Percentiles rank a stretch among this genome's conserved stretches.
phyloP scores from a whole-genome alignment of 2,329 filamentous ascomycete species.

The Cladosporium sp. region DNA sequence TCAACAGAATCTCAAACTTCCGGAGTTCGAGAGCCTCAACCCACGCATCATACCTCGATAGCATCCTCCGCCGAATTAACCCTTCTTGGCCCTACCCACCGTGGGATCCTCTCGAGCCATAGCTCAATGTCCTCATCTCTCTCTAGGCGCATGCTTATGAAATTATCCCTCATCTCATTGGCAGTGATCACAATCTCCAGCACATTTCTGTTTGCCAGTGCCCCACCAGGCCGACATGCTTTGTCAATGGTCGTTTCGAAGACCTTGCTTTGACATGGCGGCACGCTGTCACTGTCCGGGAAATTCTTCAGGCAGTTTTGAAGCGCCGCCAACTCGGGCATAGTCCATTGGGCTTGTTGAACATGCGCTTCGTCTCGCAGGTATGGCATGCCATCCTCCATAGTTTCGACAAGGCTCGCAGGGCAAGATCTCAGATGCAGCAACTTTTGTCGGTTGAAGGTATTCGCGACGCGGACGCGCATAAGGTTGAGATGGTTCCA shows the following conservation, averaged over 20 bases:
- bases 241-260: conserved; percentile 24
- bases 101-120: conserved; percentile 26
- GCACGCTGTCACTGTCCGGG: conserved; percentile 13
- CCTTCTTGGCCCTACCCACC: conserved; percentile 14
- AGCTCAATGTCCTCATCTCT: conserved; percentile 17
- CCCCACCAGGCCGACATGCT: conserved; percentile 20
- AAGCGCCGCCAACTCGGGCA: conserved; percentile 31
- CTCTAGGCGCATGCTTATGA: conserved; percentile 13
- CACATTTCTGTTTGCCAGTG: conserved; percentile 26
- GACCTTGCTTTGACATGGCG: conserved; percentile 13
- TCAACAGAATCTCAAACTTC: no score
- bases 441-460: conserved; percentile 16
- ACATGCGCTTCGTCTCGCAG: conserved; percentile 24
- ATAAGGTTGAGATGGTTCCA: conserved; percentile 25
- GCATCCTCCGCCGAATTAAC: no score
- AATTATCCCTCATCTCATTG: conserved; percentile 19
- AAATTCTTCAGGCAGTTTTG: conserved; percentile 20
- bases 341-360: conserved; percentile 28
- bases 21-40: no score
- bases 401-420: conserved; percentile 22
- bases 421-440: conserved; percentile 19
- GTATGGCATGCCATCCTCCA: conserved; percentile 39
- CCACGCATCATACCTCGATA: no score
- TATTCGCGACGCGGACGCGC: conserved; percentile 17
- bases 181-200: conserved; percentile 31